Base-by-base conservation (phyloP, 208 protist genomes). In the Histomonas meleagridis region DNA sequence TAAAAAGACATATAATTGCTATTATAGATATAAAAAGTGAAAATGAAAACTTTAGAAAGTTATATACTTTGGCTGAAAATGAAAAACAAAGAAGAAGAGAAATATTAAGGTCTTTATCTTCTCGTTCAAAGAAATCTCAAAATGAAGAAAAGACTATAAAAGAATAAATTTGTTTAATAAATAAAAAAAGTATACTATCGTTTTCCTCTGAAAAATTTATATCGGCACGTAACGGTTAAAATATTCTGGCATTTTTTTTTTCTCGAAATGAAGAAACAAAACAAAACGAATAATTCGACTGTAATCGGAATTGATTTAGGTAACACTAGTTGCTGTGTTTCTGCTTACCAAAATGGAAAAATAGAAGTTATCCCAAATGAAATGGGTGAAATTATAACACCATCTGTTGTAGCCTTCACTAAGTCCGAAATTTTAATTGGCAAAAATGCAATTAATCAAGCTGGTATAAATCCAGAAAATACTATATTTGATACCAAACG, bases 321-420 rank as follows among this genome's bases (percentile, higher is more conserved):
- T 18, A 79, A 53, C 48, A 79, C 62, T 51, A 78, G 14, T 18
- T 40, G n/a, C 10, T 49, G 55, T 49, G 55, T 69, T 53, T 35
- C 40, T 23, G 55, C 55, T 49, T 92, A 90, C 86, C 91, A 93
- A 79, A 94, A 94, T 78, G 94, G 94, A 46, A 76, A 92, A 55
- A 94, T 95, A 26, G 96, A 99, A 94, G 98, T 99, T 92, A 99
- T 99, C 65, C 95, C 98, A 38, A 99, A 99, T 94, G 97, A 99
- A 90, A 96, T 97, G 62, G 99, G 99, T 93, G 99, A 99, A 95
- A 96, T 97, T 91, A 99, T 97, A 51, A 99, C 98, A 12, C 98
- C 98, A 28, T 99, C 98, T 10, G 97, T 96, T 70, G 97, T 99
- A n/a, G 97, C 98, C 21, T 99, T 99, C 95, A 97, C 96, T 90